phyloP scores from a whole-genome alignment of 148 eudicot species.

The Fagopyrum esculentum region DNA sequence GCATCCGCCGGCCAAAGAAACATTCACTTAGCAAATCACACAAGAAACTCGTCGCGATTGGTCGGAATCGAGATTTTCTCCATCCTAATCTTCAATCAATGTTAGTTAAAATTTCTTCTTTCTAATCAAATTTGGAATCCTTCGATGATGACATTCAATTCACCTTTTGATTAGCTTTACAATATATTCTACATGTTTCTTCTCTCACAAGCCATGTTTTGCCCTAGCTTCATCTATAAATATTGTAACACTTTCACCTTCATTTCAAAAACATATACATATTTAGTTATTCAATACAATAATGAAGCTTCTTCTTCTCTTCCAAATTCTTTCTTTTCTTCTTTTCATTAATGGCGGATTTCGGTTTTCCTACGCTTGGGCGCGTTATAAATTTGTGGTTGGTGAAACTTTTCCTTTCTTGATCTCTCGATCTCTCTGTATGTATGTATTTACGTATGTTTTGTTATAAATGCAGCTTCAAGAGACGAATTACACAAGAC shows the following conservation, averaged over 20 bases:
- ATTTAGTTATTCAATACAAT: neutral
- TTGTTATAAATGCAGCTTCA: neutral
- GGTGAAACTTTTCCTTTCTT: neutral
- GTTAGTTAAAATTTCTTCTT: neutral
- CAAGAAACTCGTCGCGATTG: neutral
- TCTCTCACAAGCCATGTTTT: neutral
- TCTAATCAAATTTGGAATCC: neutral
- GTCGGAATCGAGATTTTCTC: neutral
- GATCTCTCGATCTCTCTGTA: neutral
- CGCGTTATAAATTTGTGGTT: conserved; percentile 1
- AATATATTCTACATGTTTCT: neutral
- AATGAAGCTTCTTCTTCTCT: neutral
- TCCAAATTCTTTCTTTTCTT: neutral
- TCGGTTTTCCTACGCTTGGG: neutral
- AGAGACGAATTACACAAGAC: conserved; percentile 10
- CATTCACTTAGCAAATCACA: neutral
- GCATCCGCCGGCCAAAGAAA: no score
- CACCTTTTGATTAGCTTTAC: neutral
- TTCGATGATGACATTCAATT: conserved; percentile 1
- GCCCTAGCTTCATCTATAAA: neutral
- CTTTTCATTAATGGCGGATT: neutral
- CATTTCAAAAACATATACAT: neutral
- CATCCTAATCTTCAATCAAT: neutral
- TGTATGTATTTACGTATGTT: neutral
- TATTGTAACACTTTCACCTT: neutral